Conservation (phyloP, 768 basidiomycete genomes). For the Tulasnella sp. region DNA sequence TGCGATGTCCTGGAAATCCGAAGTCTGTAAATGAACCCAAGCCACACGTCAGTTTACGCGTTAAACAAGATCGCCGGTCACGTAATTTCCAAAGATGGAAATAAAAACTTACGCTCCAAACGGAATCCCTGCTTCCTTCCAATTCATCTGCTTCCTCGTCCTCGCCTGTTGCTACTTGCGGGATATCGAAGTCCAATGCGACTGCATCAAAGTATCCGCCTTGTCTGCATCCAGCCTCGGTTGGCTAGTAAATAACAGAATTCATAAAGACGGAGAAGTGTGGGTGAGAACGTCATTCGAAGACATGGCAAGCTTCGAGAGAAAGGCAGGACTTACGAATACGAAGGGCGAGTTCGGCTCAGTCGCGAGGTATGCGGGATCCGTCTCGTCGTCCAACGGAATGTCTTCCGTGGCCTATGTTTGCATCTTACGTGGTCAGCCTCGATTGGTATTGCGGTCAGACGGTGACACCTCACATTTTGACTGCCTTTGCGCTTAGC, state of each 20-base stretch:
- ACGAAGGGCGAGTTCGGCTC: background rate
- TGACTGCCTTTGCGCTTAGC: background rate
- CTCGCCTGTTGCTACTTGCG: background rate
- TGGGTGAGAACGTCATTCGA: background rate
- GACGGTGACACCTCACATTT: background rate
- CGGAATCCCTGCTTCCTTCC: background rate
- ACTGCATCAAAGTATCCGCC: background rate
- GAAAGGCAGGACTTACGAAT: background rate
- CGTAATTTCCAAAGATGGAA: background rate
- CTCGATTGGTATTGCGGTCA: background rate
- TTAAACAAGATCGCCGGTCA: background rate
- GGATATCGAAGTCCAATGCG: background rate
- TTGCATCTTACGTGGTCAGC: background rate
- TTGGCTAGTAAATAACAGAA: background rate
- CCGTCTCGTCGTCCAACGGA: background rate
- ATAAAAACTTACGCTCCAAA: background rate
- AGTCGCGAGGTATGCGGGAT: background rate
- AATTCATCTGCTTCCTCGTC: background rate
- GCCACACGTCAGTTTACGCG: background rate
- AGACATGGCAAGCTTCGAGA: background rate
- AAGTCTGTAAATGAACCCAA: background rate
- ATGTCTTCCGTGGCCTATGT: background rate
- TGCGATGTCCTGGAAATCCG: background rate
- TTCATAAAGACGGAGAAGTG: background rate
- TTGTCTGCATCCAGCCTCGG: background rate